Evolutionary conservation across 2,329 filamentous ascomycete species (phyloP), one percentile per base, ranked within the genome.

Genomic region (Aspergillus piperis): DNA sequence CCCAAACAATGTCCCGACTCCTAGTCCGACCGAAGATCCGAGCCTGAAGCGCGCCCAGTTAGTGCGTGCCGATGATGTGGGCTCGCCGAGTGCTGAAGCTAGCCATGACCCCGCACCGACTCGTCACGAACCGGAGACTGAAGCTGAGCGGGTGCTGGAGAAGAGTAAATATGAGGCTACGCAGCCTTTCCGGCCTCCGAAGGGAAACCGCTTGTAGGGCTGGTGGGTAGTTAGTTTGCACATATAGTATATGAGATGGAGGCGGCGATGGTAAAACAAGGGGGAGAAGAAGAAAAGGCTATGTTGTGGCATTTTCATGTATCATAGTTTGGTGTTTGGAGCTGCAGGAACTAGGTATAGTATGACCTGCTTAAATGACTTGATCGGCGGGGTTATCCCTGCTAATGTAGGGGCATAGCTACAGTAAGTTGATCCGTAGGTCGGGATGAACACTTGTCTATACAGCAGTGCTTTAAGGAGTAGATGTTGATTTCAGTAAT

Each of bases 81-180:
- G 83, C 55, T 88, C 84, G 69, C 90, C 91, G 21, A 91, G 89
- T 73, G 83, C 86, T 70, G 90, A 95, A 78, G 86, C 88, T 32
- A 86, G 84, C 70, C 80, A 81, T 64, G 93, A 96, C 78, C 92
- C 92, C n/a, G 92, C 93, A 11, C 89, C 92, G 8, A 96, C 91
- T 56, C 82, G 88, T 66, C 92, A 96, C 78, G 90, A 89, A 62
- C 90, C 91, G 1, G 83, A 88, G 65, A 90, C 86, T 44, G 90
- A 90, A 73, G 78, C 81, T 47, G 83, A 92, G 72, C 82, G 84
- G 64, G 81, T 90, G 25, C 70, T 80, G 38, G 90, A 93, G 76
- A 96, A 92, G 82, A 90, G 91, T 75, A 96, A 96, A 79, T 98
- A 96, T 77, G 93, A 98, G 80, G 88, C 90, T 32, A 82, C 81